A percentile compares a stretch with the other conserved stretches of the same genome.
Conservation (phyloP, 441 rosid genomes). For the Euphorbia celastroides region DNA sequence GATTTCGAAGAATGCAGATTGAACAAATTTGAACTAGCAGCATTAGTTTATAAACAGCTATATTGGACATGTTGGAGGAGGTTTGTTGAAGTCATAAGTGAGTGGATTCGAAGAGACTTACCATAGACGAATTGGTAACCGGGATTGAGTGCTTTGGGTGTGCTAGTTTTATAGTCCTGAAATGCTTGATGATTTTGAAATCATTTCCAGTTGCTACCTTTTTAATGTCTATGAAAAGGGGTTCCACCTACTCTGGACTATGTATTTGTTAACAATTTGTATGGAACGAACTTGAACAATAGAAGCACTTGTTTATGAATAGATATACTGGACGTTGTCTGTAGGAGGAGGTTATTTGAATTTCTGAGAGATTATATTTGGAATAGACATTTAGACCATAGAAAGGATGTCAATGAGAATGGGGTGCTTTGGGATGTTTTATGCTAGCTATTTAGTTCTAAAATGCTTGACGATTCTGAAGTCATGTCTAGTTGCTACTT, state of each 20-base stretch:
- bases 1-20: neutral
- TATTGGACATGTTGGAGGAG: neutral
- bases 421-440: slow-evolving; percentile 2
- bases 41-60: neutral
- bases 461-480: neutral
- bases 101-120: neutral
- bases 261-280: slow-evolving; percentile 7
- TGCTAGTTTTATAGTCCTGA: neutral
- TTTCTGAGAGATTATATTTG: neutral
- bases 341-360: neutral
- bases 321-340: neutral
- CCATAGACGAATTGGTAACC: neutral
- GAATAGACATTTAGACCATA: neutral
- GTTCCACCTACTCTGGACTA: no score
- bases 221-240: neutral
- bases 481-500: neutral
- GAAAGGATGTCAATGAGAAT: neutral
- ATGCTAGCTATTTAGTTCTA: neutral
- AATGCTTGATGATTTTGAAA: neutral
- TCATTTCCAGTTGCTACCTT: neutral
- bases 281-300: neutral
- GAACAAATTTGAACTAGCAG: neutral
- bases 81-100: neutral
- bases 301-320: neutral
- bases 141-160: neutral